Conservation (phyloP, 176 grass and related monocot genomes). For the Metroxylon sagu region DNA sequence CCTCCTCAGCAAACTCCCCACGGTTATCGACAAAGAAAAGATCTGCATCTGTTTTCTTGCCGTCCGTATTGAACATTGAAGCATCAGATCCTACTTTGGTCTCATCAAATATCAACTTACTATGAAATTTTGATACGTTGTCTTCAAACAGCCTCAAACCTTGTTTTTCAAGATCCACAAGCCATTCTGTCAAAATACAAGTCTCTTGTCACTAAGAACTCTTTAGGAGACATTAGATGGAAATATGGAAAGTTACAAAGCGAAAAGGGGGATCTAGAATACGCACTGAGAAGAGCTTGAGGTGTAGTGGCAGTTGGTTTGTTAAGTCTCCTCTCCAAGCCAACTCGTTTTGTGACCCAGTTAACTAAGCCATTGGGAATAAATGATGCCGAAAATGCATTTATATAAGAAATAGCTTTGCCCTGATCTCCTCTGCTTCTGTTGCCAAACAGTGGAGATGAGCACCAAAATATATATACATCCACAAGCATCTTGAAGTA, state of each 20-base stretch:
- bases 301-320: constrained; percentile 62
- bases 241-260: too few relatives aligned
- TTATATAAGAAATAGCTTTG: constrained; percentile 66
- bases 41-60: constrained; percentile 29
- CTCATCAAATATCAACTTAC: constrained; percentile 44
- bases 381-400: constrained; percentile 68
- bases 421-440: constrained; percentile 79
- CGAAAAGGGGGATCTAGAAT: too few relatives aligned
- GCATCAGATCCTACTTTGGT: constrained; percentile 31
- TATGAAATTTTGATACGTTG: constrained; percentile 38
- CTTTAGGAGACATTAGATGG: too few relatives aligned
- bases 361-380: constrained; percentile 57
- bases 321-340: constrained; percentile 33
- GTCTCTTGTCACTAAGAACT: too few relatives aligned
- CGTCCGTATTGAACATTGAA: constrained; percentile 30
- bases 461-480: neutral
- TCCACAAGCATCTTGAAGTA: neutral
- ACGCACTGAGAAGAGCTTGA: constrained; percentile 85
- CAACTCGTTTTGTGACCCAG: constrained; percentile 47
- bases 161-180: constrained; percentile 63
- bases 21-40: constrained; percentile 83
- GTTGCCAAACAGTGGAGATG: constrained; percentile 6
- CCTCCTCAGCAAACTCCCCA: constrained; percentile 19
- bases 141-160: constrained; percentile 68
- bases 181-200: constrained; percentile 56